Percentiles rank a stretch among this genome's conserved stretches.
phyloP scores from a whole-genome alignment of 495 filamentous ascomycete species.

The Cryomyces antarcticus region DNA sequence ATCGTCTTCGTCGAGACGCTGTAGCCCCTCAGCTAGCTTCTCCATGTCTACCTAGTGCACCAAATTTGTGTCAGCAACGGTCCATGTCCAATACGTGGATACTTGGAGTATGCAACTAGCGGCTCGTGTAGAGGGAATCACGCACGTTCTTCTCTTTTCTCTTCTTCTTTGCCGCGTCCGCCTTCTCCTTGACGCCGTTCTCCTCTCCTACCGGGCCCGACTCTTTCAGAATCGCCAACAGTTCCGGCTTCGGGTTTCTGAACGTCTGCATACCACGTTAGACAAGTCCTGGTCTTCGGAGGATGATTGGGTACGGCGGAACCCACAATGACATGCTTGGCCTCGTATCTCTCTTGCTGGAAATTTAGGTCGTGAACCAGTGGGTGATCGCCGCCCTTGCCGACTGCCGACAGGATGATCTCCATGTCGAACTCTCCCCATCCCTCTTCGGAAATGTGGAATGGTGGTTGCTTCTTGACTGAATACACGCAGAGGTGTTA shows the following conservation, averaged over 20 bases:
- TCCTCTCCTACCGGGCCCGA: slow-evolving; percentile 49
- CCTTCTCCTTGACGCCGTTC: slow-evolving; percentile 37
- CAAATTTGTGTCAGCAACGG: background rate
- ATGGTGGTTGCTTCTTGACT: slow-evolving; percentile 47
- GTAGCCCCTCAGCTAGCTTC: slow-evolving; percentile 86
- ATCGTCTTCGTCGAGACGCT: slow-evolving; percentile 69
- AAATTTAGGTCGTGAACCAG: slow-evolving; percentile 90
- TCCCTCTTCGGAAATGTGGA: slow-evolving; percentile 77
- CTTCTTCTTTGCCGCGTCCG: slow-evolving; percentile 47
- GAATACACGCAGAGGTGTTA: too few relatives aligned
- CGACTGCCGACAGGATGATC: slow-evolving; percentile 58
- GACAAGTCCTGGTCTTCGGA: background rate
- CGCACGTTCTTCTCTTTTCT: slow-evolving; percentile 47
- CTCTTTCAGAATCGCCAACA: slow-evolving; percentile 53
- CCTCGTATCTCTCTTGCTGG: slow-evolving; percentile 56
- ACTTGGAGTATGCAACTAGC: background rate
- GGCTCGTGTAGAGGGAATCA: background rate
- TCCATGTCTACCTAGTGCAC: slow-evolving; percentile 63
- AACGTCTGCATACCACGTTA: slow-evolving; percentile 34
- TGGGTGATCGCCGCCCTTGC: slow-evolving; percentile 65
- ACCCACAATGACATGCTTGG: slow-evolving; percentile 56
- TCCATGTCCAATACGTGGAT: background rate
- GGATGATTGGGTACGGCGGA: background rate
- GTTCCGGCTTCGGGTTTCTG: slow-evolving; percentile 73
- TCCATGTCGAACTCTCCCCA: slow-evolving; percentile 99